Evolutionary conservation across 2,329 filamentous ascomycete genomes (phyloP).

Genomic region (Zasmidium citrigriseum): DNA sequence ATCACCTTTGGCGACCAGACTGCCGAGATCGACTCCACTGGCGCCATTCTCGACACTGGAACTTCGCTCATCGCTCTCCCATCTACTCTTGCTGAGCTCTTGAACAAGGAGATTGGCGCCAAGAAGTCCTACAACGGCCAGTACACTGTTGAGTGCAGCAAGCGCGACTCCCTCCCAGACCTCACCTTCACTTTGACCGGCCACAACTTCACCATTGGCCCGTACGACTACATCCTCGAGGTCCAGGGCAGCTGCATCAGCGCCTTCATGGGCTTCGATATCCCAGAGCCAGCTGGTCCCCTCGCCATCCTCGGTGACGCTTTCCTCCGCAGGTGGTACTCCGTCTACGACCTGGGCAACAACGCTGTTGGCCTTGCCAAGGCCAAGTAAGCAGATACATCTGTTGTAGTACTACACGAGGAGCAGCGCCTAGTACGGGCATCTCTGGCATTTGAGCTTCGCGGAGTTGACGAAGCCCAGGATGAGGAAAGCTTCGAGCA

Average conservation of each 20-base stretch:
- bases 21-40: constrained; percentile 89
- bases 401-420: constrained; percentile 9
- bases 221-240: constrained; percentile 95
- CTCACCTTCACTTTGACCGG: constrained; percentile 88
- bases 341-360: constrained; percentile 92
- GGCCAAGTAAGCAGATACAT: constrained; percentile 60
- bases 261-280: constrained; percentile 92
- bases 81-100: constrained; percentile 84
- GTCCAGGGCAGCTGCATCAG: constrained; percentile 95
- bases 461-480: background rate
- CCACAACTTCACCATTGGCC: constrained; percentile 86
- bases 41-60: constrained; percentile 96
- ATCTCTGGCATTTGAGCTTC: background rate
- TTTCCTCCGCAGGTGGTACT: constrained; percentile 83
- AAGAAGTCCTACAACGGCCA: constrained; percentile 98
- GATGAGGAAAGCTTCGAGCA: background rate
- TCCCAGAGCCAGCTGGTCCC: constrained; percentile 80
- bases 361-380: constrained; percentile 85
- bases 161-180: constrained; percentile 81
- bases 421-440: background rate
- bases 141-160: constrained; percentile 88
- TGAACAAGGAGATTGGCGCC: constrained; percentile 96
- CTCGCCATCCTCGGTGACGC: constrained; percentile 92
- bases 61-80: constrained; percentile 97
- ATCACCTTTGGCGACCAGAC: constrained; percentile 85